phyloP scores from a whole-genome alignment of 2,329 filamentous ascomycete species.

The Chrysosporium keratinophilum region DNA sequence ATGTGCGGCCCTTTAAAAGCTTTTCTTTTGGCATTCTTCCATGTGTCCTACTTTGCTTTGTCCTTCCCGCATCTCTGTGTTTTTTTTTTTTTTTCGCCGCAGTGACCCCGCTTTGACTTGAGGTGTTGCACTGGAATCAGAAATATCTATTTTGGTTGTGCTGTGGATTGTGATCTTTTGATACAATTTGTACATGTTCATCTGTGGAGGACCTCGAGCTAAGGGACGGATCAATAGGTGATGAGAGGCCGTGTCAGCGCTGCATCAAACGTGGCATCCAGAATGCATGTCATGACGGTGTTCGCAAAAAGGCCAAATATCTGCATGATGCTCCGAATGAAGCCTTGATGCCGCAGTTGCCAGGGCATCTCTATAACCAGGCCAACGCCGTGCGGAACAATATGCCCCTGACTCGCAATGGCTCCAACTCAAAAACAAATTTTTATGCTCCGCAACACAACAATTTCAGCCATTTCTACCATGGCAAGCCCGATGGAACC shows the following conservation, averaged over 20 bases:
- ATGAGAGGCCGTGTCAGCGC: conserved; percentile 85
- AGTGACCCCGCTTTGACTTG: background rate
- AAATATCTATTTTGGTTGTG: background rate
- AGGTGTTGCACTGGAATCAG: background rate
- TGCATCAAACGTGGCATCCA: conserved; percentile 90
- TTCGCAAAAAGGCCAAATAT: conserved; percentile 98
- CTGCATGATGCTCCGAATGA: conserved; percentile 90
- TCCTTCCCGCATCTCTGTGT: background rate
- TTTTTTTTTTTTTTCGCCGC: background rate
- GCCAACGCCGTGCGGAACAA: conserved; percentile 32
- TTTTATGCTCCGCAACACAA: conserved; percentile 34
- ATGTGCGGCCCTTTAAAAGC: conserved; percentile 40
- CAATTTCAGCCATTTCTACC: conserved; percentile 31
- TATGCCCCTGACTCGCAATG: conserved; percentile 21
- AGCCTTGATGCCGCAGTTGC: conserved; percentile 75
- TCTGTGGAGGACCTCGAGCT: conserved; percentile 20
- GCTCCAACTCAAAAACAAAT: conserved; percentile 27
- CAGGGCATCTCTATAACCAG: conserved; percentile 51
- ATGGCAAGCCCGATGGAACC: conserved; percentile 26
- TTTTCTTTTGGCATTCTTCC: conserved; percentile 3
- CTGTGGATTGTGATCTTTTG: background rate
- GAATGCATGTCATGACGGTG: conserved; percentile 87
- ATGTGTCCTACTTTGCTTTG: conserved; percentile 13
- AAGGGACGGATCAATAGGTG: conserved; percentile 48
- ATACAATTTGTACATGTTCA: conserved; percentile 12